Evolutionary conservation across 306 rosid genomes (phyloP).

Genomic region (Echinosophora koreensis): DNA sequence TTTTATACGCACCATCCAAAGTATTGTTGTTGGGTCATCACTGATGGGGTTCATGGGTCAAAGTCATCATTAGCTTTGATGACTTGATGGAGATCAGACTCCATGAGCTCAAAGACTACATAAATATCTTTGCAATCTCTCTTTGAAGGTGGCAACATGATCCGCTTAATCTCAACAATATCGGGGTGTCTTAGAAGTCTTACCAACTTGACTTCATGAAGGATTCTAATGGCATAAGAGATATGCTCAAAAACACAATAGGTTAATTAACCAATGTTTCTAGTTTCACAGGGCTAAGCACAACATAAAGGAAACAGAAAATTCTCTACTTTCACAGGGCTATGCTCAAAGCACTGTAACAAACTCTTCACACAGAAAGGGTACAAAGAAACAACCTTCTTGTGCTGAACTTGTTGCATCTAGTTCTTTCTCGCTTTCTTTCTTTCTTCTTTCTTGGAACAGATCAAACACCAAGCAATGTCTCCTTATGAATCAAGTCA

Average conservation of each 20-base stretch:
- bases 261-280: constrained; percentile 14
- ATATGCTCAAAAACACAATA: constrained; percentile 72
- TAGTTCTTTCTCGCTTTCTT: constrained; percentile 37
- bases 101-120: constrained; percentile 98
- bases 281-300: constrained; percentile 16
- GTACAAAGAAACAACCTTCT: constrained; percentile 65
- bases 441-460: constrained; percentile 27
- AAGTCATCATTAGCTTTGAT: constrained; percentile 98
- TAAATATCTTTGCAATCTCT: constrained; percentile 91
- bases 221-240: constrained; percentile 89
- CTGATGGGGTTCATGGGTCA: constrained; percentile 89
- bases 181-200: constrained; percentile 96
- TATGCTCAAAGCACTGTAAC: constrained; percentile 30
- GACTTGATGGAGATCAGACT: constrained; percentile 98
- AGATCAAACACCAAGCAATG: constrained; percentile 45
- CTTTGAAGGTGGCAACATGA: constrained; percentile 97
- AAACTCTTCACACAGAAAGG: constrained; percentile 30
- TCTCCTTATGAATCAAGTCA: neutral
- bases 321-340: too few relatives aligned
- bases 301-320: too few relatives aligned
- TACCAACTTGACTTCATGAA: constrained; percentile 89
- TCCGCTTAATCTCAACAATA: constrained; percentile 93
- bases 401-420: constrained; percentile 75
- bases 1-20: constrained; percentile 80
- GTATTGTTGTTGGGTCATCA: constrained; percentile 83